Percentiles rank a stretch among this genome's conserved stretches.
phyloP scores from a whole-genome alignment of 441 rosid species.

The Isatis lusitanica region DNA sequence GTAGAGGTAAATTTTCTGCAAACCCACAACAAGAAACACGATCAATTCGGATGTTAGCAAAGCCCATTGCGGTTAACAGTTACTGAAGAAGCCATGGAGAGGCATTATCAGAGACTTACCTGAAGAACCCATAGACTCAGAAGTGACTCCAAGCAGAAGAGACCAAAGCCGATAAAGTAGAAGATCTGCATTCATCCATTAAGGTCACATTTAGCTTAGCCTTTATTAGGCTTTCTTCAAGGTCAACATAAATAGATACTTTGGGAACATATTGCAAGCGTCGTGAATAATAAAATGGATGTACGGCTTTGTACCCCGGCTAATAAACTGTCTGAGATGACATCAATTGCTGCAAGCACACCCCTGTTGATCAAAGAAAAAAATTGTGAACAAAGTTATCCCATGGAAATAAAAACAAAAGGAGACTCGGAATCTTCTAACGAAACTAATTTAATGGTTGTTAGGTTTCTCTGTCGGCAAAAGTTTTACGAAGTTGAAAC shows the following conservation, averaged over 20 bases:
- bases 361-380: slow-evolving; percentile 50
- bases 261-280: background rate
- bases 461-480: background rate
- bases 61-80: background rate
- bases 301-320: slow-evolving; percentile 67
- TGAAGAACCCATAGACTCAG: slow-evolving; percentile 93
- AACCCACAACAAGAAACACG: background rate
- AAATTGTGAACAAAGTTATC: background rate
- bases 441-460: background rate
- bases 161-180: slow-evolving; percentile 78
- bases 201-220: background rate
- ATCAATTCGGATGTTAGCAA: background rate
- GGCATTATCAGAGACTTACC: slow-evolving; percentile 44
- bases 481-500: background rate
- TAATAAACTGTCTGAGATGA: slow-evolving; percentile 53
- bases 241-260: background rate
- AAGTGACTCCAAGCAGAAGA: slow-evolving; percentile 81
- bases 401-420: background rate
- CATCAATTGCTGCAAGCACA: slow-evolving; percentile 87
- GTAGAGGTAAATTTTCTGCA: slow-evolving; percentile 85
- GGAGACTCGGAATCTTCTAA: background rate
- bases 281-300: background rate
- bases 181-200: slow-evolving; percentile 57
- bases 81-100: background rate
- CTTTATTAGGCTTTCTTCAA: background rate